These are phyloP conservation scores for Coriaria nepalensis DNA, from an alignment of 306 rosid species.

Conservation along the genomic window DNA sequence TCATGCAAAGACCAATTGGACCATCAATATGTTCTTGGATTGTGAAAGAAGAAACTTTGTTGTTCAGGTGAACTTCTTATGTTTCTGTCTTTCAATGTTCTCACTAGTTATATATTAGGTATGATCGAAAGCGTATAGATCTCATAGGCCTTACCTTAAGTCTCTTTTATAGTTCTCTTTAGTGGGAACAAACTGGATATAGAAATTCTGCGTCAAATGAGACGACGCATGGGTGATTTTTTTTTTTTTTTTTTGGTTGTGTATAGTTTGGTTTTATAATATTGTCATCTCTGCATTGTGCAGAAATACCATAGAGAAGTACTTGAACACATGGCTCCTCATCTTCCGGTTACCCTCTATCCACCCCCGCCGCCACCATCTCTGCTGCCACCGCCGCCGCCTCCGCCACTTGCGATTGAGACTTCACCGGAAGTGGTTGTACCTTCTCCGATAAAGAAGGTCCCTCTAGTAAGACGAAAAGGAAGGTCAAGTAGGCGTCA, in stretches of 20 bases:
- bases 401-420: conserved; percentile 20
- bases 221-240: not conserved
- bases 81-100: not conserved
- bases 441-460: conserved; percentile 27
- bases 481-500: conserved; percentile 57
- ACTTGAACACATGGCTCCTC: conserved; percentile 31
- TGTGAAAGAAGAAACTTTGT: conserved; percentile 93
- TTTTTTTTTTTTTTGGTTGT: too few species aligned
- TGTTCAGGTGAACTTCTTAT: conserved; percentile 44
- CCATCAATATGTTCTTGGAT: conserved; percentile 66
- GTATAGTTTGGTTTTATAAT: not conserved
- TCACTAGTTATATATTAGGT: not conserved
- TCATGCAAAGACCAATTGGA: conserved; percentile 49
- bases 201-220: not conserved
- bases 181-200: too few species aligned
- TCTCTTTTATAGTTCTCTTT: too few species aligned
- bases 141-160: not conserved
- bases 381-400: conserved; percentile 17
- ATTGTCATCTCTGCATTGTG: conserved; percentile 1
- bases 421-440: conserved; percentile 16
- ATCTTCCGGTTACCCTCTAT: conserved; percentile 14
- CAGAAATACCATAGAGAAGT: conserved; percentile 83
- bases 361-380: conserved; percentile 30
- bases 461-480: conserved; percentile 42
- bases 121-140: not conserved